Evolutionary conservation across 1,284 basidiomycete genomes (phyloP), one percentile per base, ranked within the genome.

Genomic region (Pseudomicrostroma phylloplanum): DNA sequence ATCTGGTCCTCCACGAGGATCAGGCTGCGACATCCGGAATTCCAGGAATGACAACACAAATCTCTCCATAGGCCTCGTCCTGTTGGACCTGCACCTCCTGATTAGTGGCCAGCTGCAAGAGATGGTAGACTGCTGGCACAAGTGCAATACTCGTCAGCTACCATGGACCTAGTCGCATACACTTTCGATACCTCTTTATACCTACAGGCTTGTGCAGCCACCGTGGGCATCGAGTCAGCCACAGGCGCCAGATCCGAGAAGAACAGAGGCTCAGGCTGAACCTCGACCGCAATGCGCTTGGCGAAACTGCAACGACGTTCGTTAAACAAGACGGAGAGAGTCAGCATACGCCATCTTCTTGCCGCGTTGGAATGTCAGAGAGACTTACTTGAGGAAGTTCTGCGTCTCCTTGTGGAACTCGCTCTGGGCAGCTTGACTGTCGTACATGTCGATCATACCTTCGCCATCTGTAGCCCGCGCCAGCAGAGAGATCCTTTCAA

Each of bases 41-140:
- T 36, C 30, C 30, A 36, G 30, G 30, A 54, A 54, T 54, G 21
- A 23, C 51, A 54, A 54, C 26, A 15, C 19, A 6, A 25, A 54
- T 25, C 51, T 54, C 51, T 2, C 51, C 51, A 26, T 54, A 54
- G 8, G 21, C 51, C 21, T 54, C 51, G 13, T 23, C 51, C 51
- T 54, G 51, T 25, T 25, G 13, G 51, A 54, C 51, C 7, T 21
- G 13, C 17, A 25, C 25, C 21, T 19, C 13, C 21, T 26, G 21
- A 25, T 54, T 54, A 15, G 51, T 54, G 21, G 51, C 25, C 6
- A 54, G 15, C 51, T 54, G 51, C 6, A 54, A 19, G 6, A 54
- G 21, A 25, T 54, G 51, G 25, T 21, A 21, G 51, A 54, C 15
- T 54, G 51, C 3, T 36, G 9, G 12, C 46, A 4, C n/a, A 12